Percentiles rank a stretch among this genome's conserved stretches.
Conservation (phyloP, 352 stramenopile genomes). For the Pythium sp. region DNA sequence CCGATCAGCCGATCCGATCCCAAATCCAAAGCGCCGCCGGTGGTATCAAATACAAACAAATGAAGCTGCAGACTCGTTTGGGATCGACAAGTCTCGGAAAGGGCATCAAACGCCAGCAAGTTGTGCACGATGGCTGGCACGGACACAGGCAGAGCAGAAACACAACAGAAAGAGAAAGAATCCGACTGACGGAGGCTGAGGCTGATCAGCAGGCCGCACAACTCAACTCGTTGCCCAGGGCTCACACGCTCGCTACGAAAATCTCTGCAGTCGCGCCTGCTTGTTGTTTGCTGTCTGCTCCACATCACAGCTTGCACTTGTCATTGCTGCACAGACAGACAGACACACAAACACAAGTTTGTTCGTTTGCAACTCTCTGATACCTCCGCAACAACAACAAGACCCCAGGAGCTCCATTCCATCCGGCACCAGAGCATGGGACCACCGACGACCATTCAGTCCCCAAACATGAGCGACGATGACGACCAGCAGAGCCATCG, state of each 20-base stretch:
- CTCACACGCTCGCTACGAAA: neutral
- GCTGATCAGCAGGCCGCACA: neutral
- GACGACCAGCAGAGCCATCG: neutral
- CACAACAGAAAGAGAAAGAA: neutral
- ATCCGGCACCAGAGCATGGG: neutral
- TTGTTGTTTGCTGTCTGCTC: no score
- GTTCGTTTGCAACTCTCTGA: neutral
- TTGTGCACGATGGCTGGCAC: neutral
- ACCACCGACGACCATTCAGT: neutral
- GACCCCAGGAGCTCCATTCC: neutral
- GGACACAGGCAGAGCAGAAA: neutral
- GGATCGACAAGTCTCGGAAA: neutral
- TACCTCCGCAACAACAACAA: no score
- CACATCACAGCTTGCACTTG: neutral
- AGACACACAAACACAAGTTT: neutral
- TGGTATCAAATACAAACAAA: no score
- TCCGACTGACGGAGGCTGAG: no score
- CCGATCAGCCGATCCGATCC: neutral
- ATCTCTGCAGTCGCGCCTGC: neutral
- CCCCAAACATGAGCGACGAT: neutral
- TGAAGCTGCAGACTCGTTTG: no score
- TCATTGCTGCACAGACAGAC: neutral
- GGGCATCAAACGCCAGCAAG: neutral
- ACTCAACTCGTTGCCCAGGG: neutral
- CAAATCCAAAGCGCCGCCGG: constrained; percentile 2